Percentiles rank a stretch among this genome's conserved stretches.
Evolutionary conservation across 129 eudicot species (phyloP).

Genomic region (Oenanthe sinensis): DNA sequence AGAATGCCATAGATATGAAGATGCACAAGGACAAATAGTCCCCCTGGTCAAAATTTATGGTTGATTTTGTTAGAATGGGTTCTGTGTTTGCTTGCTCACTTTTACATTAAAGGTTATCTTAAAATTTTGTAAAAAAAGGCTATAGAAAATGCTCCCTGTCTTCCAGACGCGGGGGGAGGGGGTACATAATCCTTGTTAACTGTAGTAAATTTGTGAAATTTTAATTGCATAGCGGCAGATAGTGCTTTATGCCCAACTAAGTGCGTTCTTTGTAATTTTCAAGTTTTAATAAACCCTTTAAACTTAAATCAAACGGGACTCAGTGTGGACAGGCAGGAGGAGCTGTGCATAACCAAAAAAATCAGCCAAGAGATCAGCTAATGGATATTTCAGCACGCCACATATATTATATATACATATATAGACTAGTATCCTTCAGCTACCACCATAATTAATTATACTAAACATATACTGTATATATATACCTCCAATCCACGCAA

Average conservation of each 20-base stretch:
- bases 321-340: not conserved
- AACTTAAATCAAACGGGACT: not conserved
- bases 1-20: not conserved
- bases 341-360: not conserved
- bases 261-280: not conserved
- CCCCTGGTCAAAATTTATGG: not conserved
- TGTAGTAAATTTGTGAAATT: not conserved
- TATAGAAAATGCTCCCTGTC: not conserved
- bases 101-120: not conserved
- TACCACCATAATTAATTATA: not conserved
- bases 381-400: not conserved
- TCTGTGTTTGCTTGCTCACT: not conserved
- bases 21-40: not conserved
- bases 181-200: not conserved
- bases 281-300: not conserved
- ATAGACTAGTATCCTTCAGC: not conserved
- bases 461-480: not conserved
- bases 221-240: not conserved
- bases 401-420: not conserved
- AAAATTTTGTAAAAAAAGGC: not conserved
- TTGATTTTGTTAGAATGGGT: not conserved
- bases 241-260: not conserved
- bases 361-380: not conserved
- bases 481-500: constrained; percentile 89
- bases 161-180: not conserved